These are phyloP conservation scores for Trichomonascus vanleenenianus DNA, from an alignment of 805 yeast species.

Conservation along the genomic window DNA sequence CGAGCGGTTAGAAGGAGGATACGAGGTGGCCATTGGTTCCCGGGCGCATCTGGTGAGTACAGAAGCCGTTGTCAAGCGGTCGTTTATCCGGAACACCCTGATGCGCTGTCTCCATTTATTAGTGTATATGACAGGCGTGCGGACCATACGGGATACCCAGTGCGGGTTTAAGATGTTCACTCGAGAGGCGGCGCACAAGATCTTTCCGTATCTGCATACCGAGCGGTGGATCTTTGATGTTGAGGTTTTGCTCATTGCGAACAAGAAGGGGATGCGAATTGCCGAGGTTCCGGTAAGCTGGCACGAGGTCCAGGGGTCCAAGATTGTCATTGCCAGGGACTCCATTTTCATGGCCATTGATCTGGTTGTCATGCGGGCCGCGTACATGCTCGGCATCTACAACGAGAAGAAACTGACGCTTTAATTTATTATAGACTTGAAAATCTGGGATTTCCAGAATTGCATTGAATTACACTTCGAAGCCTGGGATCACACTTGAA, in stretches of 20 bases:
- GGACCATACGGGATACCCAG: conserved; percentile 85
- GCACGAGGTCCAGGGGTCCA: conserved; percentile 96
- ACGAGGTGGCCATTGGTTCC: conserved; percentile 69
- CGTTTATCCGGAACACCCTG: conserved; percentile 77
- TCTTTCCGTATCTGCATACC: conserved; percentile 89
- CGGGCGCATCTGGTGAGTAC: conserved; percentile 95
- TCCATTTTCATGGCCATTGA: conserved; percentile 91
- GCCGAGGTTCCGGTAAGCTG: conserved; percentile 83
- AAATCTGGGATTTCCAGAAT: no score
- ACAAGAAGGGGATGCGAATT: conserved; percentile 57
- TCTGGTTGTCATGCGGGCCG: conserved; percentile 80
- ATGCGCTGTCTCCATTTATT: conserved; percentile 89
- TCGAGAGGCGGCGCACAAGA: conserved; percentile 48
- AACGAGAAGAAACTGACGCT: conserved; percentile 12
- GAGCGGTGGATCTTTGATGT: conserved; percentile 99
- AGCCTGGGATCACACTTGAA: no score
- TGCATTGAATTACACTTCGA: no score
- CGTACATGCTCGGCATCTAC: conserved; percentile 80
- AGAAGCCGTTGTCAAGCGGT: conserved; percentile 93
- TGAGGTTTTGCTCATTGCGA: conserved; percentile 77
- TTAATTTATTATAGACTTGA: neutral
- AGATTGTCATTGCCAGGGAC: conserved; percentile 86
- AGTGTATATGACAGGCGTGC: conserved; percentile 81
- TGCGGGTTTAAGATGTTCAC: conserved; percentile 95
- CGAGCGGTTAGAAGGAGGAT: conserved; percentile 27